These are phyloP conservation scores for Brettanomyces custersianus DNA, from an alignment of 805 yeast genomes.

Conservation along the genomic window DNA sequence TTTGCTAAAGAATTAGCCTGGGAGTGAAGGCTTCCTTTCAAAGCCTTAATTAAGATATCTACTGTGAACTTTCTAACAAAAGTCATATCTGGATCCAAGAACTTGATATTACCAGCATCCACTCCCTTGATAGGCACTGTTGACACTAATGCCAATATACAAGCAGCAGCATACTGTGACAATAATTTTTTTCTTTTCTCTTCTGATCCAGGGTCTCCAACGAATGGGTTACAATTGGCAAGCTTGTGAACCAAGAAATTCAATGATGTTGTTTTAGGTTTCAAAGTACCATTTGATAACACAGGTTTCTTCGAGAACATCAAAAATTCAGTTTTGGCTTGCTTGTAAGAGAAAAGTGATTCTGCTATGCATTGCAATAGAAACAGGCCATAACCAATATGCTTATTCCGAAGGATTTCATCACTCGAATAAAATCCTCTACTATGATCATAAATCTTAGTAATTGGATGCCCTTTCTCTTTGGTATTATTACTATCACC, in stretches of 20 bases:
- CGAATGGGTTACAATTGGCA: slow-evolving; percentile 43
- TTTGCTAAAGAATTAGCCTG: slow-evolving; percentile 29
- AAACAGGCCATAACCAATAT: slow-evolving; percentile 60
- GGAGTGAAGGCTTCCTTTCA: slow-evolving; percentile 41
- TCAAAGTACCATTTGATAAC: slow-evolving; percentile 29
- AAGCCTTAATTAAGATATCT: slow-evolving; percentile 55
- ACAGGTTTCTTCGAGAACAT: slow-evolving; percentile 57
- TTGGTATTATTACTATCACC: slow-evolving; percentile 9
- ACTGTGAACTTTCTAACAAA: slow-evolving; percentile 66
- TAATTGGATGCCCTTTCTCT: slow-evolving; percentile 17
- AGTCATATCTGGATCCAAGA: slow-evolving; percentile 59
- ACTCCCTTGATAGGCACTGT: slow-evolving; percentile 44
- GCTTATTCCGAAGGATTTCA: slow-evolving; percentile 36
- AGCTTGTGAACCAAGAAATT: slow-evolving; percentile 72
- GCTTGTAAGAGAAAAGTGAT: slow-evolving; percentile 66
- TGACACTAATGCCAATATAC: slow-evolving; percentile 55
- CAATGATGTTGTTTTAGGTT: slow-evolving; percentile 70
- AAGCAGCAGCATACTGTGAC: slow-evolving; percentile 52
- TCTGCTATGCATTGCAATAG: slow-evolving; percentile 63
- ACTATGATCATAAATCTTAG: slow-evolving; percentile 9
- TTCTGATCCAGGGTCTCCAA: slow-evolving; percentile 25
- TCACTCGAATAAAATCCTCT: slow-evolving; percentile 12
- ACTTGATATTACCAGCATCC: slow-evolving; percentile 34
- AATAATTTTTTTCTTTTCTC: slow-evolving; percentile 45
- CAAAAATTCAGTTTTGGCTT: slow-evolving; percentile 72